Percentiles rank a stretch among this genome's conserved stretches.
Conservation (phyloP, 306 rosid species). For the Ammopiptanthus mongolicus region DNA sequence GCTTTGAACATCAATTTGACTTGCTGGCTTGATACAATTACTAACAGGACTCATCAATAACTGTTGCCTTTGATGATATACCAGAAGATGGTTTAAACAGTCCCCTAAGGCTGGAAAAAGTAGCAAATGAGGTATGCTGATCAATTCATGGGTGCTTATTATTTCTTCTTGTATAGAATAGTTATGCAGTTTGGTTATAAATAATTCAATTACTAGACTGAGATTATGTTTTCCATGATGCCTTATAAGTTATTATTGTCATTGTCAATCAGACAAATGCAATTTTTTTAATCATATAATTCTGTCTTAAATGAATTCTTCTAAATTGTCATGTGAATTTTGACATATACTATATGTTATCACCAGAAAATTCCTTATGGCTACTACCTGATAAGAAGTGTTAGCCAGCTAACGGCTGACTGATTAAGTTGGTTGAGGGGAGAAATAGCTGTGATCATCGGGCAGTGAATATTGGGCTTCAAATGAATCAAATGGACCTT, state of each 20-base stretch:
- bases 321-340: neutral
- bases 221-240: neutral
- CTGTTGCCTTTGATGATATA: slow-evolving; percentile 91
- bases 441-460: no score
- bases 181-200: neutral
- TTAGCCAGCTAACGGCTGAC: no score
- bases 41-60: slow-evolving; percentile 84
- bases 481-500: no score
- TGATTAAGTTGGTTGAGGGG: no score
- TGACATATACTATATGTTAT: neutral
- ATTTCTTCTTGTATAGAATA: neutral
- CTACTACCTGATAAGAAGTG: no score
- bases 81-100: slow-evolving; percentile 95
- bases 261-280: neutral
- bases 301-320: neutral
- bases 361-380: no score
- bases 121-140: slow-evolving; percentile 82
- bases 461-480: no score
- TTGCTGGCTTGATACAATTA: slow-evolving; percentile 28
- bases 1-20: slow-evolving; percentile 21
- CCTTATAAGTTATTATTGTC: no score
- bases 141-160: neutral
- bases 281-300: neutral
- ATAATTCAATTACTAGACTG: neutral
- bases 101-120: slow-evolving; percentile 84